phyloP scores from a whole-genome alignment of 129 eudicot species.

The Arctium lappa region DNA sequence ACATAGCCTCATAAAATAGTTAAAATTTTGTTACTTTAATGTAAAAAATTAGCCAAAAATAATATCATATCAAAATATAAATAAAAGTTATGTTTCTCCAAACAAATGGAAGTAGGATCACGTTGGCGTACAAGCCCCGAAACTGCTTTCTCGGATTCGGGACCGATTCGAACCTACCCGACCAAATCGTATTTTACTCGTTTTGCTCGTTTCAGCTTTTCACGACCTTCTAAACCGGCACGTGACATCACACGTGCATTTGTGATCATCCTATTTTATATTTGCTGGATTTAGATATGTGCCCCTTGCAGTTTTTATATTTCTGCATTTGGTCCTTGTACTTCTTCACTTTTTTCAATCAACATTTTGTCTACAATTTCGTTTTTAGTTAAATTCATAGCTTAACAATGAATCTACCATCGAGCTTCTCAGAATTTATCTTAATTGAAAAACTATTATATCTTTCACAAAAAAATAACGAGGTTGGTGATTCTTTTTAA shows the following conservation, averaged over 20 bases:
- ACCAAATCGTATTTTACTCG: constrained; percentile 47
- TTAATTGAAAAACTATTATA: background rate
- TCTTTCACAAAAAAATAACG: background rate
- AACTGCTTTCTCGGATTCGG: constrained; percentile 42
- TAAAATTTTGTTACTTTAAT: background rate
- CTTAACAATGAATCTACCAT: background rate
- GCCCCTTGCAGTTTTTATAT: background rate
- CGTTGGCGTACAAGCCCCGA: constrained; percentile 32
- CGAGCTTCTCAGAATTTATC: background rate
- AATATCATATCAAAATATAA: background rate
- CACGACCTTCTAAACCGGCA: constrained; percentile 41
- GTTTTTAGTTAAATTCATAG: background rate
- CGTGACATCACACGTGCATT: constrained; percentile 52
- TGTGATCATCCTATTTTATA: background rate
- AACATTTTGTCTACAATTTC: background rate
- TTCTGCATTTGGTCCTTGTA: constrained; percentile 7
- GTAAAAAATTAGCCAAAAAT: background rate
- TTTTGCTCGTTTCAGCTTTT: constrained; percentile 32
- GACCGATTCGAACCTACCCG: constrained; percentile 49
- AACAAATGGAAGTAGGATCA: constrained; percentile 13
- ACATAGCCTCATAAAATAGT: too few relatives aligned
- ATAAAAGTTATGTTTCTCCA: background rate
- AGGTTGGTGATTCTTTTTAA: background rate
- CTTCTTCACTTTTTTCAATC: background rate
- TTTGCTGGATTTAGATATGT: background rate